Conservation (phyloP, 768 basidiomycete species). For the Naganishia vaughanmartiniae region DNA sequence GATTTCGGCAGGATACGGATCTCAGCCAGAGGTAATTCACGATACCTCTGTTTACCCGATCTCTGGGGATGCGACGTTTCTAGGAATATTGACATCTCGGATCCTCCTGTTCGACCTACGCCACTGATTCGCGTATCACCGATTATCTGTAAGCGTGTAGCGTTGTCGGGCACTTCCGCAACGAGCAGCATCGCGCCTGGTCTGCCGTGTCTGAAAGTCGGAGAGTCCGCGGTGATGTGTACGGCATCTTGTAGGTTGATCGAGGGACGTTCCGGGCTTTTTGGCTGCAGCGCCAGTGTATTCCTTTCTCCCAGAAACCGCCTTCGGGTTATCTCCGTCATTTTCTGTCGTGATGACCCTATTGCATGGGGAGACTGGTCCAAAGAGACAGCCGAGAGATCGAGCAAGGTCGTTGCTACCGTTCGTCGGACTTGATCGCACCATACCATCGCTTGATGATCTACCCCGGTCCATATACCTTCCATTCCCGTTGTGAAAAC, state of each 20-base stretch:
- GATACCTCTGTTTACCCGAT: not conserved
- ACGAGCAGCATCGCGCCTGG: not conserved
- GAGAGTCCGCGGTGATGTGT: not conserved
- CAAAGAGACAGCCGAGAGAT: slow-evolving; percentile 45
- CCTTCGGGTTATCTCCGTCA: slow-evolving; percentile 1
- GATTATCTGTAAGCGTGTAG: slow-evolving; percentile 13
- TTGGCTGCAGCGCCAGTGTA: not conserved
- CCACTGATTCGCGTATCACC: slow-evolving; percentile 12
- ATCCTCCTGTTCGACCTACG: not conserved
- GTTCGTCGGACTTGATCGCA: slow-evolving; percentile 94
- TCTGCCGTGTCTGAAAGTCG: not conserved
- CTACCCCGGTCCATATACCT: slow-evolving; percentile 91
- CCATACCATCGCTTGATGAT: slow-evolving; percentile 97
- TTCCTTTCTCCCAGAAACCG: slow-evolving; percentile 17
- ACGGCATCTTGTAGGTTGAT: not conserved
- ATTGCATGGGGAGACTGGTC: not conserved
- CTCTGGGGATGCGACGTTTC: not conserved
- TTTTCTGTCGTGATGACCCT: not conserved
- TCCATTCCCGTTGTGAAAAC: slow-evolving; percentile 84
- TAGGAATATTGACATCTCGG: not conserved
- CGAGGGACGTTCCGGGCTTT: too few species aligned
- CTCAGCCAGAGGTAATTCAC: not conserved
- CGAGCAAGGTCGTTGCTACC: slow-evolving; percentile 74
- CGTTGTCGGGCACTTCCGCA: not conserved
- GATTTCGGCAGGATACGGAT: slow-evolving; percentile 25